Evolutionary conservation across 2,329 filamentous ascomycete species (phyloP).

Genomic region (Neocucurbitaria cava): DNA sequence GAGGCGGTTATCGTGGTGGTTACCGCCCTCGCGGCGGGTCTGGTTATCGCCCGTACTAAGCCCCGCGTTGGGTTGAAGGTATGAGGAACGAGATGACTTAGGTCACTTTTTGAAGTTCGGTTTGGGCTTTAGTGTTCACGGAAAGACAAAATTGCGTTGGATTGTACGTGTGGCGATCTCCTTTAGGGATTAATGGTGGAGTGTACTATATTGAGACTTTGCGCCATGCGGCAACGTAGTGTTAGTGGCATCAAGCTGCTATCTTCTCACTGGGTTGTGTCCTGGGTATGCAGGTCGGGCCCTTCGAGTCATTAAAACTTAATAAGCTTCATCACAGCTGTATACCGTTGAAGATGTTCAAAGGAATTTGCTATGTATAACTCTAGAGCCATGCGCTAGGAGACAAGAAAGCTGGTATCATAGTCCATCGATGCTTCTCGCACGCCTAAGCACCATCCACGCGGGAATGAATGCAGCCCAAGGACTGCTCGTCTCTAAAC

Average conservation of each 20-base stretch:
- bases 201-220: not conserved
- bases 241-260: not conserved
- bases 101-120: not conserved
- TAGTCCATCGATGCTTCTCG: not conserved
- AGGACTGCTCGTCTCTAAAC: not conserved
- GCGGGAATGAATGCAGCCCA: not conserved
- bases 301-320: not conserved
- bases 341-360: not conserved
- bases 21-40: slow-evolving; percentile 43
- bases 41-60: slow-evolving; percentile 27
- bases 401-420: not conserved
- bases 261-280: not conserved
- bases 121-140: not conserved
- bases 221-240: not conserved
- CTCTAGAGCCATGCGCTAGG: not conserved
- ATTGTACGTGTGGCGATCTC: not conserved
- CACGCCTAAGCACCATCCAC: not conserved
- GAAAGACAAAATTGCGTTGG: slow-evolving; percentile 9
- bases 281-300: not conserved
- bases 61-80: not conserved
- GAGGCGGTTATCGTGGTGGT: slow-evolving; percentile 52
- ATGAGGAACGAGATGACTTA: not conserved
- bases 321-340: not conserved
- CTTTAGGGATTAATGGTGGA: not conserved
- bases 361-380: not conserved